Conservation (phyloP, 495 filamentous ascomycete species). For the Penicillium herquei region DNA sequence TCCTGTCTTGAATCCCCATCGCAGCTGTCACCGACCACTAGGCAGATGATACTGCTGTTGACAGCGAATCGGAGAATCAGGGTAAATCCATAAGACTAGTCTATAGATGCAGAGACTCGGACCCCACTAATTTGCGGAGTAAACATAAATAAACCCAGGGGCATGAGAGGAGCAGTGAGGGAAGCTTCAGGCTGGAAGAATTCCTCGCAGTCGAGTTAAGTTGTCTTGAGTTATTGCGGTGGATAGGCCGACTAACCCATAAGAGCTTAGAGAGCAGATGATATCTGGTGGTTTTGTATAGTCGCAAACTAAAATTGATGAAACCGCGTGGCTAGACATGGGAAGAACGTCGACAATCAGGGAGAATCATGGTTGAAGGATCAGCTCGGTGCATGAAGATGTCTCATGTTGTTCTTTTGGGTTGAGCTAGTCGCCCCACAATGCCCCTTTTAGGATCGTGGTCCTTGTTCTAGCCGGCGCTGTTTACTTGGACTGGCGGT, state of each 20-base stretch:
- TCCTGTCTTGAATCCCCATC: too few species aligned
- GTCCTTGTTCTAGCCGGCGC: not conserved
- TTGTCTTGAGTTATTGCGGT: too few species aligned
- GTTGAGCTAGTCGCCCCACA: constrained; percentile 13
- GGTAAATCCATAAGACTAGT: not conserved
- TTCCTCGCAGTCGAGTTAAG: too few species aligned
- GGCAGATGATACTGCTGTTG: not conserved
- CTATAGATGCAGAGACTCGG: not conserved
- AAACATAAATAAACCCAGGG: not conserved
- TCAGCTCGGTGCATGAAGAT: constrained; percentile 16
- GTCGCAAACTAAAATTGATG: constrained; percentile 10
- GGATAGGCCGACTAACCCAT: not conserved
- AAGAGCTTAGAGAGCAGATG: not conserved
- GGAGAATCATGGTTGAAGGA: not conserved
- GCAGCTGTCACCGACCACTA: too few species aligned
- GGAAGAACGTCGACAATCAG: not conserved
- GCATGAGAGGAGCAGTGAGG: not conserved
- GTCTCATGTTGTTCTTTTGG: constrained; percentile 17
- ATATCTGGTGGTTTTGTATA: too few species aligned
- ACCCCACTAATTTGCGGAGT: not conserved
- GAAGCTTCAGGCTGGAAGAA: not conserved
- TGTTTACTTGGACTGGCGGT: constrained; percentile 10
- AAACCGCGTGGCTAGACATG: not conserved
- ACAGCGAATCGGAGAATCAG: not conserved
- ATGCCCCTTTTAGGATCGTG: constrained; percentile 10